phyloP scores from a whole-genome alignment of 345 rosid genomes.

The Corchorus olitorius region DNA sequence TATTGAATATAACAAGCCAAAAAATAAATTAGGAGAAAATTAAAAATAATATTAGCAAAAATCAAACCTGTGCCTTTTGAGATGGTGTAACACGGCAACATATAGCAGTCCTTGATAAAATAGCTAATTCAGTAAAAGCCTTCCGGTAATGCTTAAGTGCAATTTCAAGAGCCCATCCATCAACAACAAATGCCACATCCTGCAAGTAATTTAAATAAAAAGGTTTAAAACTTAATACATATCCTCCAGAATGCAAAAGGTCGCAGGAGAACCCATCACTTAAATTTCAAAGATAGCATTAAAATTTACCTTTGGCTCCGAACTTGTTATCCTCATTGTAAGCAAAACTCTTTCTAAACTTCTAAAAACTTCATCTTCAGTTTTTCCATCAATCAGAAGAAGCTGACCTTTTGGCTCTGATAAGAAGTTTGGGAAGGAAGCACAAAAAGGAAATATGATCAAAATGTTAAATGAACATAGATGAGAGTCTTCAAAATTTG shows the following conservation, averaged over 20 bases:
- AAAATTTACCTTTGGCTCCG: slow-evolving; percentile 83
- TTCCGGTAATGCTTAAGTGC: slow-evolving; percentile 76
- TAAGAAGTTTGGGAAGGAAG: slow-evolving; percentile 7
- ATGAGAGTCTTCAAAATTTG: slow-evolving; percentile 1
- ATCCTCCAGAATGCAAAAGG: slow-evolving; percentile 4
- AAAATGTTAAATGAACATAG: neutral
- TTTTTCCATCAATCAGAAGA: slow-evolving; percentile 89
- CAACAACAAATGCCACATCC: slow-evolving; percentile 96
- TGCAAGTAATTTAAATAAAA: slow-evolving; percentile 27
- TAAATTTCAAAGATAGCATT: slow-evolving; percentile 19
- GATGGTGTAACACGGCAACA: slow-evolving; percentile 99
- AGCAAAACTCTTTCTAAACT: slow-evolving; percentile 95
- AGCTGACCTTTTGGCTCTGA: slow-evolving; percentile 99
- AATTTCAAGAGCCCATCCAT: slow-evolving; percentile 99
- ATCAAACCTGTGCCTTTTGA: slow-evolving; percentile 90
- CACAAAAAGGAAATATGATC: neutral
- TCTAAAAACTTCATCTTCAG: slow-evolving; percentile 79
- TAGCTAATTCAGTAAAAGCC: slow-evolving; percentile 92
- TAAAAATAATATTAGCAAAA: slow-evolving; percentile 2
- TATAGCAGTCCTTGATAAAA: slow-evolving; percentile 93
- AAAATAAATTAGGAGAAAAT: neutral
- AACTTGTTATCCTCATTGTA: slow-evolving; percentile 88
- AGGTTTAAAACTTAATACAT: neutral
- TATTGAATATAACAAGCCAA: slow-evolving; percentile 12
- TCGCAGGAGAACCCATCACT: neutral